Evolutionary conservation across 148 eudicot species (phyloP), one percentile per base, ranked within the genome.

Genomic region (Spergularia marina): DNA sequence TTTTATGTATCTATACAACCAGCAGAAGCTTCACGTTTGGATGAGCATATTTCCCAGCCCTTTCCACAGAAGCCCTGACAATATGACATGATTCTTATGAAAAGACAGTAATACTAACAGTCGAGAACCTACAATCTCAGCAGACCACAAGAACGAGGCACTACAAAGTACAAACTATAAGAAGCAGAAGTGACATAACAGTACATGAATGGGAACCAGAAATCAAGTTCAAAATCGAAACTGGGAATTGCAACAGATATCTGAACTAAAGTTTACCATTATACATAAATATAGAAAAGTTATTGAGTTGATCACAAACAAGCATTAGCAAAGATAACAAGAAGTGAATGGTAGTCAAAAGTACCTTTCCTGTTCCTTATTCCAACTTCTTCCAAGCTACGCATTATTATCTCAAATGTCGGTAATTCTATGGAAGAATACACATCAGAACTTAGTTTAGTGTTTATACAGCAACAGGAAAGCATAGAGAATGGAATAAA

Each of bases 11-110:
- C 21, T 5, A 9, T 2, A 16, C 18, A 12, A 54, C 68, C 34
- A n/a, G 72, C 17, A 23, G 51, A 62, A 18, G 47, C 7, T 10
- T 65, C 58, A 61, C 36, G 41, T 55, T 68, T 57, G 7, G 41
- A 25, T 13, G 56, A 47, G 70, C 66, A 76, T 12, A 23, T 70
- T 58, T 59, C 53, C 71, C 47, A 51, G 60, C 47, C 47, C 60
- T 6, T 70, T 12, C 58, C 21, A 70, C 53, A 14, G 73, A 23
- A 59, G 53, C 14, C 73, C 73, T 70, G 73, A 53, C 2, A 53
- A 13, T 1, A 53, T 47, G 16, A 18, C 0, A 44, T 51, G 60
- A 8, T 23, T 30, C 10, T 53, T 15, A 53, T 52, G 53, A 53
- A 66, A n/a, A 41, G 12, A 44, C 70, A 44, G 25, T 66, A 66